phyloP scores from a whole-genome alignment of 176 grass and related monocot species.

The Coix lacrymajobi region DNA sequence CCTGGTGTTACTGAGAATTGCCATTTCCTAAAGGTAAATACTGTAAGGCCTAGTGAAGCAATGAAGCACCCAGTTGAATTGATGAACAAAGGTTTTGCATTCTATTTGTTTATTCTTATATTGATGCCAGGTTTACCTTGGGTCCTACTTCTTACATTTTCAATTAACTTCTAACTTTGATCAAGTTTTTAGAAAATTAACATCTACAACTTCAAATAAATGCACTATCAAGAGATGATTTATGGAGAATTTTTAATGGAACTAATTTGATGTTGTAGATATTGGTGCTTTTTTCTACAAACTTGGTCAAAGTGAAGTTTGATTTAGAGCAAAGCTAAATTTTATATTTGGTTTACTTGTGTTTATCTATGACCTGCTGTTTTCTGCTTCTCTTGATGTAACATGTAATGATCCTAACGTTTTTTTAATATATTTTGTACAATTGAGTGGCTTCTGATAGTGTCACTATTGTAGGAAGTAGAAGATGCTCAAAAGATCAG shows the following conservation, averaged over 20 bases:
- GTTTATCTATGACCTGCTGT: neutral
- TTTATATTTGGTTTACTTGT: neutral
- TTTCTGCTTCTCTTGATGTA: neutral
- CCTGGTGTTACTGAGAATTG: conserved; percentile 88
- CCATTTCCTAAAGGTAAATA: conserved; percentile 86
- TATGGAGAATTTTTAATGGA: neutral
- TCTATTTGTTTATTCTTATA: neutral
- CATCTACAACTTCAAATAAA: neutral
- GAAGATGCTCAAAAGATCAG: conserved; percentile 95
- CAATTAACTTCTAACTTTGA: neutral
- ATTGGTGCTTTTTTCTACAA: neutral
- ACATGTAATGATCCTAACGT: neutral
- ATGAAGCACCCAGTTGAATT: neutral
- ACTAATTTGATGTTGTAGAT: neutral
- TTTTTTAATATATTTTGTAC: neutral
- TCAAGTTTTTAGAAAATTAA: neutral
- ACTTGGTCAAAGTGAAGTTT: neutral
- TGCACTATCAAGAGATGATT: neutral
- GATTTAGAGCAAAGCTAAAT: neutral
- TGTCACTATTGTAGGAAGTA: conserved; percentile 66
- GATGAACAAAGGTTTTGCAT: neutral
- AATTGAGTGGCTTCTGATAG: neutral
- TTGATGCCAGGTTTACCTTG: neutral
- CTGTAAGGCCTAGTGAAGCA: neutral
- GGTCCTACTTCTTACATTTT: neutral